Base-by-base conservation (phyloP, 345 rosid genomes). In the Cardamine occulta region DNA sequence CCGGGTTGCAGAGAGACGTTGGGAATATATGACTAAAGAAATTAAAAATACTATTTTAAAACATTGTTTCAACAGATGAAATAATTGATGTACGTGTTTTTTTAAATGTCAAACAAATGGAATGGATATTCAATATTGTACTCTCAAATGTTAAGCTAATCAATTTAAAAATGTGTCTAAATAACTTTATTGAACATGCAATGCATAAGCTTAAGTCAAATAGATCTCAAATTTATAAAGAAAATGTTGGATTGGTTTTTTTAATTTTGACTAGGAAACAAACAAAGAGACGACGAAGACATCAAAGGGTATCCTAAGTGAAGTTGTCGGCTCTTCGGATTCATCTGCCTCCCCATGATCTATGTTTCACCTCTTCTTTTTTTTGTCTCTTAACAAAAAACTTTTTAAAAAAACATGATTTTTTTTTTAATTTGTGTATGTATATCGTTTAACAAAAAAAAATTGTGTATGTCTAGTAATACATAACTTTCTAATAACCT, bases 1-100 rank as follows among this genome's bases (percentile, higher is more conserved):
- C 67, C 80, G 82, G 74, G 75, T 65, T 72, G 75, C 77, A 72
- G 83, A 76, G 81, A 80, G 77, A 76, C 76, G 80, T 79, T 73
- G 69, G 51, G 62, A 32, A 49, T 62, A 51, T 61, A 72, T 60
- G 61, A 70, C 51, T 61, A 14, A 49, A 56, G 24, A 23, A 26
- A 3, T 45, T 5, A 2, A 14, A 24, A 14, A 23, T 42, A 59
- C 2, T 37, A 37, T 37, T 13, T 18, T 3, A 32, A 18, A 5
- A 11, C 5, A 11, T 29, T 59, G 45, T 18, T 18, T 34, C 26
- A 58, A 29, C 10, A 29, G 34, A 56, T 15, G 32, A 10, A 61
- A 61, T 60, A 6, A 60, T 60, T 37, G 17, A 19, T 18, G 28
- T 59, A 32, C n/a, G 63, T 59, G 10, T 21, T 34, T 58, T 6